phyloP scores from a whole-genome alignment of 805 yeast genomes.

The Ogataea trehaloabstinens region DNA sequence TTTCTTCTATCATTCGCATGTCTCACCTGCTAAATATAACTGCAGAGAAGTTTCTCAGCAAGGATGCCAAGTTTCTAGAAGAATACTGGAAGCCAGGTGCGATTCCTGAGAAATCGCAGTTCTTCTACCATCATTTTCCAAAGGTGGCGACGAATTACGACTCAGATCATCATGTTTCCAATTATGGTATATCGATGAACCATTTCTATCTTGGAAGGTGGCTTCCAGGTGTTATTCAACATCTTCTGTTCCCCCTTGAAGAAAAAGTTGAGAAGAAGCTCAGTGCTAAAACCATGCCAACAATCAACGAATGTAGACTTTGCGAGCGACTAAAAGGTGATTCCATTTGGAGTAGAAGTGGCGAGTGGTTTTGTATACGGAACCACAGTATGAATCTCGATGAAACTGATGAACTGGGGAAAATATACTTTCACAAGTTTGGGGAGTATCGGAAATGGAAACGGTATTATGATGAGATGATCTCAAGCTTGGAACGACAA shows the following conservation, averaged over 20 bases:
- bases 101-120: conserved; percentile 27
- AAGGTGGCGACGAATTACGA: conserved; percentile 32
- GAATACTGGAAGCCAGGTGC: conserved; percentile 28
- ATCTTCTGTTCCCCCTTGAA: conserved; percentile 29
- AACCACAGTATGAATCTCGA: conserved; percentile 4
- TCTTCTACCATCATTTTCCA: conserved; percentile 33
- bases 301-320: conserved; percentile 29
- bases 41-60: conserved; percentile 20
- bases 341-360: conserved; percentile 28
- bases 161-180: conserved; percentile 30
- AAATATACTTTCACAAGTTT: conserved; percentile 22
- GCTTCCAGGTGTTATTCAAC: conserved; percentile 29
- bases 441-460: conserved; percentile 27
- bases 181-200: conserved; percentile 25
- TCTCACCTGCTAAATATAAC: conserved; percentile 10
- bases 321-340: conserved; percentile 27
- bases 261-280: conserved; percentile 21
- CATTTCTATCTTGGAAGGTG: conserved; percentile 34
- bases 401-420: conserved; percentile 23
- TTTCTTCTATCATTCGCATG: background rate
- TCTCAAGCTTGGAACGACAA: conserved; percentile 16
- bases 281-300: conserved; percentile 30
- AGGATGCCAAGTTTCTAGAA: conserved; percentile 28
- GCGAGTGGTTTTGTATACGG: conserved; percentile 32
- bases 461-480: conserved; percentile 7